A percentile compares a stretch with the other conserved stretches of the same genome.
Evolutionary conservation across 495 filamentous ascomycete species (phyloP).

Genomic region (Jackrogersella minutella): DNA sequence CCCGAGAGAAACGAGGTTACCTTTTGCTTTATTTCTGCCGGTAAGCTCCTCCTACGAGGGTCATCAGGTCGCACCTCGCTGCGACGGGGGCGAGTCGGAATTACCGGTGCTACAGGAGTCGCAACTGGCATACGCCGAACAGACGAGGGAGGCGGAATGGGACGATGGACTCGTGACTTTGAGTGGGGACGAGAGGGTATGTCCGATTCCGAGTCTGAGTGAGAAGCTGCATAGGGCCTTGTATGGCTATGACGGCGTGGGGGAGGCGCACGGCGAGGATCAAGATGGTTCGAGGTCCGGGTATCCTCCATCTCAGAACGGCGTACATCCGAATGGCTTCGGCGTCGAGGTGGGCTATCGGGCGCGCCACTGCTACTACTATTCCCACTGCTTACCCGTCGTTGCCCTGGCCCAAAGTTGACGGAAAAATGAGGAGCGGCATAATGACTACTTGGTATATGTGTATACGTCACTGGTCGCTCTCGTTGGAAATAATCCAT

Average conservation of each 20-base stretch:
- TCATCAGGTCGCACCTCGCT: constrained; percentile 40
- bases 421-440: constrained; percentile 22
- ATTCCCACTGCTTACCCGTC: constrained; percentile 23
- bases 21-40: constrained; percentile 42
- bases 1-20: constrained; percentile 40
- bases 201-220: constrained; percentile 38
- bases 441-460: constrained; percentile 40
- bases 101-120: constrained; percentile 19
- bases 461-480: constrained; percentile 43
- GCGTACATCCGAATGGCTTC: constrained; percentile 43
- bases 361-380: constrained; percentile 39
- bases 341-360: constrained; percentile 35
- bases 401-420: constrained; percentile 22
- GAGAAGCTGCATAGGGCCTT: constrained; percentile 28
- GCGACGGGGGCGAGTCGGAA: constrained; percentile 32
- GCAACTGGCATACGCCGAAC: constrained; percentile 41
- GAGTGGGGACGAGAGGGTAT: constrained; percentile 26
- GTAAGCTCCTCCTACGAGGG: constrained; percentile 37
- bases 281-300: constrained; percentile 36
- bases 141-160: constrained; percentile 35
- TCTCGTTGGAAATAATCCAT: constrained; percentile 44
- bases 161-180: constrained; percentile 21
- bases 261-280: constrained; percentile 30
- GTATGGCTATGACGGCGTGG: constrained; percentile 45
- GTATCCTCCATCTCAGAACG: constrained; percentile 29